Base-by-base conservation (phyloP, 1,139 yeast genomes). In the Scheffersomyces segobiensis region DNA sequence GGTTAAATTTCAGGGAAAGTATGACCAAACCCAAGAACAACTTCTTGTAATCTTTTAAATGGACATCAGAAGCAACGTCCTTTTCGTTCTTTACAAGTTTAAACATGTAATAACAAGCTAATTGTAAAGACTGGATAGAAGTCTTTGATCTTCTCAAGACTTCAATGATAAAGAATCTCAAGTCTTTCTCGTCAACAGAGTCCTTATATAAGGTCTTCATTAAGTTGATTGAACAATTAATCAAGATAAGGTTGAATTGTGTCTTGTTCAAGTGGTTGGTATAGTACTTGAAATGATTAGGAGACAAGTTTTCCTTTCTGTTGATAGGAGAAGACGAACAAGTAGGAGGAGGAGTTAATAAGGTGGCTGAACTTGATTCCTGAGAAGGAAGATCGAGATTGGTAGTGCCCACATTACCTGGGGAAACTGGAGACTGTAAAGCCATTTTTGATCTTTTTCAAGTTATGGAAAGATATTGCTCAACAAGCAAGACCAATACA, bases 1-100 rank as follows among this genome's bases (percentile, higher is more conserved):
- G 92, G 61, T 84, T 79, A 70, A 87, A 89, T 69, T 91, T 91
- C 57, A 89, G 84, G 1, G 95, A 87, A 54, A 90, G 75, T 58
- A 90, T 88, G 56, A 90, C 71, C 65, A 89, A 80, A 3, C 88
- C 85, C 61, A 91, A 78, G 63, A 91, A 87, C 52, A 87, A 79
- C 62, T 89, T 84, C 65, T 89, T 85, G 7, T 92, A 88, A 67
- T 91, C 87, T 21, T 63, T 61, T 42, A 77, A 68, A 24, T 70
- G 60, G 20, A 58, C 56, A 52, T 52, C 59, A 48, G 54, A 24
- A 52, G 54, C 54, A 52, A 52, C 24, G 55, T 62, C 52, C 50
- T 59, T 47, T 50, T 57, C 50, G 32, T 59, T 55, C 56, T 72
- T 69, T 55, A 77, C 69, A 55, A 88, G 70, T 62, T 83, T 83